Conservation (phyloP, 2,329 filamentous ascomycete species). For the Cadophora sp. region DNA sequence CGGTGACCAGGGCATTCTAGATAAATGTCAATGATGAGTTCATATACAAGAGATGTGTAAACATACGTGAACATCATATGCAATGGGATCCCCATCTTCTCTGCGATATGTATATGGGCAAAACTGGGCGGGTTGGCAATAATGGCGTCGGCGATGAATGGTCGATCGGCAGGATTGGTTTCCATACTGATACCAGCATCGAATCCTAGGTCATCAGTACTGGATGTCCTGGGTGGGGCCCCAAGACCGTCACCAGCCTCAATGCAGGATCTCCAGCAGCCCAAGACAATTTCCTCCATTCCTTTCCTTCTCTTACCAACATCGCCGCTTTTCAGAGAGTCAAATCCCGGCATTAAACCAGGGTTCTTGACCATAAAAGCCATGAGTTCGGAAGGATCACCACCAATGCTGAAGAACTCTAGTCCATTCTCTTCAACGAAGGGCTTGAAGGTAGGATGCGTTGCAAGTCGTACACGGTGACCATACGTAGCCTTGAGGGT, state of each 20-base stretch:
- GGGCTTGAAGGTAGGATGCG: slow-evolving; percentile 70
- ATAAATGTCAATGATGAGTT: slow-evolving; percentile 11
- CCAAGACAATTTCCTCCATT: slow-evolving; percentile 80
- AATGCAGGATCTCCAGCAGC: slow-evolving; percentile 87
- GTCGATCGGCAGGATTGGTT: slow-evolving; percentile 47
- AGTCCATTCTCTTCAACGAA: slow-evolving; percentile 75
- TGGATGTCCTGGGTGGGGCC: slow-evolving; percentile 31
- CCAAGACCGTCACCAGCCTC: slow-evolving; percentile 72
- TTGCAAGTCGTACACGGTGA: slow-evolving; percentile 76
- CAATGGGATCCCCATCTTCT: slow-evolving; percentile 76
- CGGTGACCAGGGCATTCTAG: slow-evolving; percentile 71
- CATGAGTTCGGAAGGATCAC: slow-evolving; percentile 78
- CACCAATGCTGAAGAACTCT: slow-evolving; percentile 80
- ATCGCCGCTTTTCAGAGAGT: slow-evolving; percentile 78
- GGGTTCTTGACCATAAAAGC: slow-evolving; percentile 93
- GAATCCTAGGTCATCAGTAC: slow-evolving; percentile 36
- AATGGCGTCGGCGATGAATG: slow-evolving; percentile 85
- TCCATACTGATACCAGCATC: slow-evolving; percentile 45
- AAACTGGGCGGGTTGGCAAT: slow-evolving; percentile 82
- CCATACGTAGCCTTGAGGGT: slow-evolving; percentile 68
- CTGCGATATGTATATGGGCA: slow-evolving; percentile 76
- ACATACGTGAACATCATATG: slow-evolving; percentile 91
- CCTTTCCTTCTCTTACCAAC: slow-evolving; percentile 76
- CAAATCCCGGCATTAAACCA: slow-evolving; percentile 82
- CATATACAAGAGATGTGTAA: background rate